These are phyloP conservation scores for Nemania diffusa DNA, from an alignment of 2,329 filamentous ascomycete genomes.

Conservation along the genomic window DNA sequence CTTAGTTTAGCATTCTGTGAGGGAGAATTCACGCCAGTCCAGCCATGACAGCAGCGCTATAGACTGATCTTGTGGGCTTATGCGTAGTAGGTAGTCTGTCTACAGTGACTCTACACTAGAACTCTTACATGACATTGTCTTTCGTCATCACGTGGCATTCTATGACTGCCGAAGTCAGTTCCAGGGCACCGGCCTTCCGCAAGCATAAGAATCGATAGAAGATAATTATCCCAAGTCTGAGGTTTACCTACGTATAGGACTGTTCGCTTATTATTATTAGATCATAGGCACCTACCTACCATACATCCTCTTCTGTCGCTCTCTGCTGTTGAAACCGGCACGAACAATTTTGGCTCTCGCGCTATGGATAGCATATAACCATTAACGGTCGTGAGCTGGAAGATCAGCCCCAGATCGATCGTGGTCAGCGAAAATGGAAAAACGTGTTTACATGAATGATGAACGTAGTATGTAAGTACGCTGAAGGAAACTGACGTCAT, in stretches of 20 bases:
- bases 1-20: neutral
- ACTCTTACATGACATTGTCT: constrained; percentile 22
- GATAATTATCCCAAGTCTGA: too few relatives aligned
- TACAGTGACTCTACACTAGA: too few relatives aligned
- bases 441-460: neutral
- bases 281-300: neutral
- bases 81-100: too few relatives aligned
- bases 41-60: neutral
- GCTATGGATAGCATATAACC: too few relatives aligned
- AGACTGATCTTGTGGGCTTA: constrained; percentile 2
- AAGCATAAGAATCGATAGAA: neutral
- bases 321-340: neutral
- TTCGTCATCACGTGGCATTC: constrained; percentile 46
- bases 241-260: too few relatives aligned
- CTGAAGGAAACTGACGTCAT: constrained; percentile 29
- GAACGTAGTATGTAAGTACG: neutral
- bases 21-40: neutral
- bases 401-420: neutral
- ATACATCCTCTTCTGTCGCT: neutral
- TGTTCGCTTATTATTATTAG: too few relatives aligned
- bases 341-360: too few relatives aligned
- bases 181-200: neutral
- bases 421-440: neutral
- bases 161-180: constrained; percentile 36
- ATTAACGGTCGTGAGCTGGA: neutral